Base-by-base conservation (phyloP, 257 asterid genomes). In the Gentiana macrophylla region DNA sequence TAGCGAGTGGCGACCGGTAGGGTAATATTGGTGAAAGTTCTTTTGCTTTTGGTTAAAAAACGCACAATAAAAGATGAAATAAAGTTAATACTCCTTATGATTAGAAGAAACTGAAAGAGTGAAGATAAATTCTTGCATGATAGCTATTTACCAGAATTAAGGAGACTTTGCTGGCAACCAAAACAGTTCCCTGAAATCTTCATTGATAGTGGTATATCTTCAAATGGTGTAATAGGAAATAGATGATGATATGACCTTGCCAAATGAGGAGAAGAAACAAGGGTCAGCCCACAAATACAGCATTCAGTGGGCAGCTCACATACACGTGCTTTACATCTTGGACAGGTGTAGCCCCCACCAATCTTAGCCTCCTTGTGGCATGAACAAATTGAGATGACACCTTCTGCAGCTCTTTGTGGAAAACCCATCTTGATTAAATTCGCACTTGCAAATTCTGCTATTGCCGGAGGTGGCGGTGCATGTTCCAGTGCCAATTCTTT, bases 401-500 rank as follows among this genome's bases (percentile, higher is more conserved):
- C 93, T 75, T 88, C 94, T 34, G 97, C 98, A 50, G 94, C 90
- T 79, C 97, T 81, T 66, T 92, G 98, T 49, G 98, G 95, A 67
- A 92, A 92, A 5, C 97, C 98, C 97, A 92, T 92, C 84, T 77
- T 88, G 59, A 92, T 92, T 75, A 92, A 73, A 82, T 83, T 91
- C 32, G 98, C 84, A 61, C 81, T 59, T 50, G 98, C 95, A 59
- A 88, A 88, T 73, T 92, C 97, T 12, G 95, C 99, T 71, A 92
- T 88, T n/a, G 97, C 95, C 8, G 97, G 97, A 54, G 99, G 95
- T 12, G 99, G 99, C 2, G 95, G 97, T 4, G 97, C 99, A 62
- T 85, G 90, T 69, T 92, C 99, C 59, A 92, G 68, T 43, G 88
- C 79, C 68, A 88, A 63, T 67, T 92, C 99, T 78, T 80, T 85